These are phyloP conservation scores for Xylaria digitata DNA, from an alignment of 2,329 filamentous ascomycete species.

Conservation along the genomic window DNA sequence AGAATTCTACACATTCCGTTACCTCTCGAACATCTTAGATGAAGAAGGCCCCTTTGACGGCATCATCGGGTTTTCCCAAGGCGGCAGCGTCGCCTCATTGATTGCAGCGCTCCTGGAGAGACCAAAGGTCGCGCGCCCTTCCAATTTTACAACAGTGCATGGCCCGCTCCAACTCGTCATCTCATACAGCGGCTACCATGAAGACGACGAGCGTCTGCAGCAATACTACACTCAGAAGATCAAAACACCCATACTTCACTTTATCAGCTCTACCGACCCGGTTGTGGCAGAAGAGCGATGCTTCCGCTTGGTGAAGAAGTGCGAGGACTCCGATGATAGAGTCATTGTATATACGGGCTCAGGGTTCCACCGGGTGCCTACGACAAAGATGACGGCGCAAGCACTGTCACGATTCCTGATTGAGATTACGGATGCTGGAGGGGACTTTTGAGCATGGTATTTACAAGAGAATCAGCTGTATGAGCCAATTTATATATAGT, in stretches of 20 bases:
- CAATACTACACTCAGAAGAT: conserved; percentile 33
- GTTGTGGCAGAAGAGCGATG: conserved; percentile 36
- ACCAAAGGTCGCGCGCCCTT: conserved; percentile 25
- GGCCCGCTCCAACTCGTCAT: conserved; percentile 26
- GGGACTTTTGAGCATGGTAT: conserved; percentile 9
- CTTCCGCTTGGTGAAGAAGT: conserved; percentile 33
- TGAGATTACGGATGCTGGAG: conserved; percentile 25
- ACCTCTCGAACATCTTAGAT: conserved; percentile 32
- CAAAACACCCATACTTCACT: conserved; percentile 35
- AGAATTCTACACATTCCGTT: conserved; percentile 31
- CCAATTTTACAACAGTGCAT: conserved; percentile 33
- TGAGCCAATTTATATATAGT: neutral
- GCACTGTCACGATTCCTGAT: conserved; percentile 32
- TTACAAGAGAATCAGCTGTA: neutral
- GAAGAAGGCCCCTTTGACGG: conserved; percentile 34
- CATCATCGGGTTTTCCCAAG: conserved; percentile 36
- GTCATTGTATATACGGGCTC: conserved; percentile 31
- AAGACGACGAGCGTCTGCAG: conserved; percentile 36
- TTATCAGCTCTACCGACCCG: conserved; percentile 35
- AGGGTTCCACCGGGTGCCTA: conserved; percentile 30
- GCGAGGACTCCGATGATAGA: conserved; percentile 32
- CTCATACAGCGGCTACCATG: conserved; percentile 36
- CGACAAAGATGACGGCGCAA: conserved; percentile 30
- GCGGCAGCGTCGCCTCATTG: conserved; percentile 35
- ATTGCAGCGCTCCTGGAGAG: conserved; percentile 33